Evolutionary conservation across 768 basidiomycete genomes (phyloP).

Genomic region (Hortiboletus campestris): DNA sequence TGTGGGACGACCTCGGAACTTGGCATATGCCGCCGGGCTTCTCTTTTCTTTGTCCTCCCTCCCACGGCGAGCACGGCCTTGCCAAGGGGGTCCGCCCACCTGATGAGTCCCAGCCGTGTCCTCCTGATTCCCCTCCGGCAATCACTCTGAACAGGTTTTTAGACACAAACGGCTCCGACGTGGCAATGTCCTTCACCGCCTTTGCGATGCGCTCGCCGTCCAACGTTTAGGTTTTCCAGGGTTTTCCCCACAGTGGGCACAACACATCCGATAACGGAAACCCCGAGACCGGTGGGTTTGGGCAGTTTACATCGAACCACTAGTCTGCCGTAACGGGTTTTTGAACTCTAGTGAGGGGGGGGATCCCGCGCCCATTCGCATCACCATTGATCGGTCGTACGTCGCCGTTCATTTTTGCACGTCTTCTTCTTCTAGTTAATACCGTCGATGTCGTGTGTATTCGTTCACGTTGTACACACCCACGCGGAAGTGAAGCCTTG

Average conservation of each 20-base stretch:
- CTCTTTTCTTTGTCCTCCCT: not conserved
- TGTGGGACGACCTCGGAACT: conserved; percentile 14
- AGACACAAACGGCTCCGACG: not conserved
- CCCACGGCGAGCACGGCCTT: conserved; percentile 16
- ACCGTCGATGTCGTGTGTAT: conserved; percentile 3
- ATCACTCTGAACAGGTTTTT: not conserved
- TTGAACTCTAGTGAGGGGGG: not conserved
- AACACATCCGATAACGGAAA: not conserved
- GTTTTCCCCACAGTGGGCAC: conserved; percentile 2
- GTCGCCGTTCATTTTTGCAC: conserved; percentile 13
- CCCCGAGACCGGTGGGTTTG: conserved; percentile 3
- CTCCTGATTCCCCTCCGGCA: conserved; percentile 7
- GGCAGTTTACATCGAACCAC: not conserved
- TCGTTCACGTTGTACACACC: not conserved
- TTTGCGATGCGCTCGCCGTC: not conserved
- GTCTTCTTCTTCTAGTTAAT: not conserved
- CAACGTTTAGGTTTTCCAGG: not conserved
- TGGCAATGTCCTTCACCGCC: not conserved
- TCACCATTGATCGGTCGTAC: conserved; percentile 9
- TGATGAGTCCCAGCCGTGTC: not conserved
- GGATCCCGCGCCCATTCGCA: not conserved
- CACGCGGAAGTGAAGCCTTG: no score
- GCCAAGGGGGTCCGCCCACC: not conserved
- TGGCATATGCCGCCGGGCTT: not conserved
- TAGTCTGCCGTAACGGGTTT: conserved; percentile 2